These are phyloP conservation scores for Yueomyces sp. DNA, from an alignment of 805 yeast genomes.

Conservation along the genomic window DNA sequence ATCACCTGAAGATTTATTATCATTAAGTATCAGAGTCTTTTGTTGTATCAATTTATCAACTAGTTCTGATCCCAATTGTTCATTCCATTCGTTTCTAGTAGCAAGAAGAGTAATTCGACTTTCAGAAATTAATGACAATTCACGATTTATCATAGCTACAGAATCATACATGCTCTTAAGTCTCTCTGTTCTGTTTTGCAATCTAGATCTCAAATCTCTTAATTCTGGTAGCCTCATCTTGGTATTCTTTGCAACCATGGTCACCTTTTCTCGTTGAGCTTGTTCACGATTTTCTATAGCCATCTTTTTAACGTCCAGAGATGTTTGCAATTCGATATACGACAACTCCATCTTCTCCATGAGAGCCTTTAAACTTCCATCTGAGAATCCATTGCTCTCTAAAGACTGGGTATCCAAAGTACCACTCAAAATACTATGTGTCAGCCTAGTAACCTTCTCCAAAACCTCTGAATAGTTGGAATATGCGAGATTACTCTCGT, in stretches of 20 bases:
- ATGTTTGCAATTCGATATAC: conserved; percentile 14
- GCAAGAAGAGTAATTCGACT: conserved; percentile 14
- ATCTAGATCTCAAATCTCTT: conserved; percentile 2
- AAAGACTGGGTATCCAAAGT: conserved; percentile 7
- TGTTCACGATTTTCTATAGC: conserved; percentile 15
- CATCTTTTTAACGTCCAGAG: conserved; percentile 15
- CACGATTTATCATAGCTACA: conserved; percentile 13
- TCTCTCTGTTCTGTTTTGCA: conserved; percentile 11
- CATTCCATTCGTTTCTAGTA: conserved; percentile 17
- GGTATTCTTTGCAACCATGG: conserved; percentile 5
- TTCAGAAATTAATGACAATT: conserved; percentile 11
- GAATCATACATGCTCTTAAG: conserved; percentile 14
- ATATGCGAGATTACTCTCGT: conserved; percentile 15
- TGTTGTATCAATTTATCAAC: conserved; percentile 12
- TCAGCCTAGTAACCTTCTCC: conserved; percentile 8
- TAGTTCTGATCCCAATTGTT: conserved; percentile 12
- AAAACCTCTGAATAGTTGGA: conserved; percentile 14
- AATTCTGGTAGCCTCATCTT: conserved; percentile 8
- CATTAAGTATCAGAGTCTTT: conserved; percentile 7
- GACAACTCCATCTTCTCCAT: conserved; percentile 8
- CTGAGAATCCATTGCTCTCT: conserved; percentile 2
- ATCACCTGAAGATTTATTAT: conserved; percentile 1
- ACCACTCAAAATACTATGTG: conserved; percentile 11
- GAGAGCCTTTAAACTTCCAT: conserved; percentile 4
- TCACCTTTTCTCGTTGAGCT: conserved; percentile 8